These are phyloP conservation scores for Fraxinus albicans DNA, from an alignment of 305 asterid genomes.

Conservation along the genomic window DNA sequence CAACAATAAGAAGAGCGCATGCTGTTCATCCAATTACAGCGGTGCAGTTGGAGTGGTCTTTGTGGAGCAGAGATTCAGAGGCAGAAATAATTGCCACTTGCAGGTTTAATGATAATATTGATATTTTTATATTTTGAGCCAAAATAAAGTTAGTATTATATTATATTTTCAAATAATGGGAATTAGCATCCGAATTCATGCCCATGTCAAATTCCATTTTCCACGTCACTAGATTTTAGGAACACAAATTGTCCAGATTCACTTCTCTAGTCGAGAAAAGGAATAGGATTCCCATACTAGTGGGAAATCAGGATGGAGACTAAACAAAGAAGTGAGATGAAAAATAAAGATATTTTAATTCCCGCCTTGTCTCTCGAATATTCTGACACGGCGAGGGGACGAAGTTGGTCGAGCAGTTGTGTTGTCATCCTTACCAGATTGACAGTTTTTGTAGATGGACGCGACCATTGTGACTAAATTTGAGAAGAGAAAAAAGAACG, in stretches of 20 bases:
- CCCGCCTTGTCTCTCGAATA: neutral
- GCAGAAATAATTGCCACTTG: constrained; percentile 49
- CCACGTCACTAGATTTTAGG: neutral
- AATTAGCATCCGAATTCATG: neutral
- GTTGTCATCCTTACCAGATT: neutral
- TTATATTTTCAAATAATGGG: neutral
- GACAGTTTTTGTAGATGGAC: neutral
- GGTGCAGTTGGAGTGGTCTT: constrained; percentile 49
- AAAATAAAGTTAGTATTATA: neutral
- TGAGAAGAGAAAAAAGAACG: neutral
- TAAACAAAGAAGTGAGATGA: neutral
- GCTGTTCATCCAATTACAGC: constrained; percentile 51
- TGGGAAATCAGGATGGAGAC: neutral
- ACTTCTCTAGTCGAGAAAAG: neutral
- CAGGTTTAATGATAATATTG: constrained; percentile 28
- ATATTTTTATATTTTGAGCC: neutral
- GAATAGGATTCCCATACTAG: neutral
- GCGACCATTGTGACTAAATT: neutral
- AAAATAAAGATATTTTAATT: neutral
- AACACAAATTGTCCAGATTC: neutral
- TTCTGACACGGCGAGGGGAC: neutral
- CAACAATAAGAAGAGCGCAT: constrained; percentile 51
- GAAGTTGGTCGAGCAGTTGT: neutral
- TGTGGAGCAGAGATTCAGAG: constrained; percentile 52
- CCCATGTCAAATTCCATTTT: neutral